A percentile compares a stretch with the other conserved stretches of the same genome.
These are phyloP conservation scores for Claviceps citrina DNA, from an alignment of 2,329 filamentous ascomycete genomes.

Conservation along the genomic window DNA sequence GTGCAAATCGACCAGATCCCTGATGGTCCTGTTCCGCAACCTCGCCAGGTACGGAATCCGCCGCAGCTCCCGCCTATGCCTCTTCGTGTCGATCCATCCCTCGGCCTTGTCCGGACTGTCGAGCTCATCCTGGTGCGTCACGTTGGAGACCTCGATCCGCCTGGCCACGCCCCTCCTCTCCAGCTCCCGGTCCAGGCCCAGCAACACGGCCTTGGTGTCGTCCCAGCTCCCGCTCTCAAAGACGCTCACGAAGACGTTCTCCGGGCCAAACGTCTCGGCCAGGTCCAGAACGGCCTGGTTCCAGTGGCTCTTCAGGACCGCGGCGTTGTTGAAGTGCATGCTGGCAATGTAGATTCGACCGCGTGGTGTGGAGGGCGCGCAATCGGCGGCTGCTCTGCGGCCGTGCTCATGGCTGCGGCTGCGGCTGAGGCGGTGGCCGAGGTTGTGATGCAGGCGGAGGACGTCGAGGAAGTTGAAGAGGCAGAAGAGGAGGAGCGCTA, in stretches of 20 bases:
- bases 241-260: constrained; percentile 53
- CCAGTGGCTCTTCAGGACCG: constrained; percentile 46
- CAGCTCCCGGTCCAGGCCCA: constrained; percentile 38
- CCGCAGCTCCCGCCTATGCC: constrained; percentile 38
- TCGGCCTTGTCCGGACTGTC: constrained; percentile 24
- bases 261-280: constrained; percentile 38
- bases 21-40: constrained; percentile 47
- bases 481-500: constrained; percentile 20
- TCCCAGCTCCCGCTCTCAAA: constrained; percentile 57
- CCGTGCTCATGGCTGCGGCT: constrained; percentile 8
- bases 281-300: constrained; percentile 43
- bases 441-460: constrained; percentile 21
- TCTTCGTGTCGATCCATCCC: constrained; percentile 50
- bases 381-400: not conserved
- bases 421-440: constrained; percentile 15
- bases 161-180: constrained; percentile 35
- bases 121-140: constrained; percentile 43
- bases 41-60: constrained; percentile 54
- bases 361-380: constrained; percentile 11
- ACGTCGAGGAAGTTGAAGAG: constrained; percentile 25
- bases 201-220: constrained; percentile 46
- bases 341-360: constrained; percentile 50
- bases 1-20: constrained; percentile 38
- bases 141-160: constrained; percentile 40
- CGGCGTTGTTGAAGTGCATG: constrained; percentile 53